Conservation (phyloP, 1,139 yeast genomes). For the Saccharomyces hybrid region DNA sequence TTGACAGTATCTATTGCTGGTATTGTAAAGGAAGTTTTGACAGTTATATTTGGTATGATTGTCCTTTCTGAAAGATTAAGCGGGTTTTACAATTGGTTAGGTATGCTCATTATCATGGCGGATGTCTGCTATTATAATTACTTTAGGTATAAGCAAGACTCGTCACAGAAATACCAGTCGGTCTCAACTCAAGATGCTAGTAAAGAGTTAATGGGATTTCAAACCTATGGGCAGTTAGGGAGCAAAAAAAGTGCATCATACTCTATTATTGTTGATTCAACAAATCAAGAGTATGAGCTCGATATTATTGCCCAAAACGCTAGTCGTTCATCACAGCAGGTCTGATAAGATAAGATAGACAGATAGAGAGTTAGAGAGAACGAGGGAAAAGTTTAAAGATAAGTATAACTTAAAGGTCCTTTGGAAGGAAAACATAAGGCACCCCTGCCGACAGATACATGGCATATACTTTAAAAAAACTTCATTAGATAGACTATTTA, state of each 20-base stretch:
- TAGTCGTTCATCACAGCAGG: conserved; percentile 1
- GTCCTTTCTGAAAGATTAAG: conserved; percentile 71
- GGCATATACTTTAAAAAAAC: not conserved
- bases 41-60: conserved; percentile 63
- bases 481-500: not conserved
- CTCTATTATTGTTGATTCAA: conserved; percentile 12
- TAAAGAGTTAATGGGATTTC: not conserved
- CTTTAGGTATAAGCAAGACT: conserved; percentile 41
- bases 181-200: not conserved
- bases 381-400: not conserved
- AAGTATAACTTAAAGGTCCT: not conserved
- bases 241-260: conserved; percentile 5
- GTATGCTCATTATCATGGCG: conserved; percentile 63
- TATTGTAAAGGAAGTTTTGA: conserved; percentile 80
- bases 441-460: not conserved
- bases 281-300: conserved; percentile 19
- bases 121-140: conserved; percentile 81
- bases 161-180: conserved; percentile 5
- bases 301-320: conserved; percentile 8
- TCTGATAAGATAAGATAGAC: not conserved
- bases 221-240: not conserved
- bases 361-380: not conserved
- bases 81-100: conserved; percentile 56
- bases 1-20: conserved; percentile 87
- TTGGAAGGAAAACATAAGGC: not conserved